A percentile compares a stretch with the other conserved stretches of the same genome.
phyloP scores from a whole-genome alignment of 73 alveolate species.

The Symbiodinium natans region DNA sequence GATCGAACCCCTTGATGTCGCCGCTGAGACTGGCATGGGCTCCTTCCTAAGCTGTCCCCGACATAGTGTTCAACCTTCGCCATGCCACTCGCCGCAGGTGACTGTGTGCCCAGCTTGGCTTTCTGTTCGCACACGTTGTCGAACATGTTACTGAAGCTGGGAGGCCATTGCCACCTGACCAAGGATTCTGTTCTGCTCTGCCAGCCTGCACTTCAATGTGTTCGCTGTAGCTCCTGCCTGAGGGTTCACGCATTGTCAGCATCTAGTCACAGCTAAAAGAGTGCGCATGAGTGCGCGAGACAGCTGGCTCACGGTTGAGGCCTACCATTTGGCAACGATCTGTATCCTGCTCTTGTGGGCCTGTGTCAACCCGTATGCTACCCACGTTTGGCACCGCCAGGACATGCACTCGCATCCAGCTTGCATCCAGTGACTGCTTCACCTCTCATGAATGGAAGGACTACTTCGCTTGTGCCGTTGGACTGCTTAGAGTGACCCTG shows the following conservation, averaged over 20 bases:
- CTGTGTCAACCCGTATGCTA: not conserved
- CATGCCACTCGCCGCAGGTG: not conserved
- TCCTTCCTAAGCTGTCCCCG: not conserved
- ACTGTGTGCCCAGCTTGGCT: not conserved
- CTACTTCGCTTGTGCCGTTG: not conserved
- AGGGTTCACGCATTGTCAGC: not conserved
- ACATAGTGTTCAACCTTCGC: not conserved
- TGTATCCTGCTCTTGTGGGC: constrained; percentile 61
- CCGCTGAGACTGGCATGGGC: not conserved
- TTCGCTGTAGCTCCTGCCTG: constrained; percentile 29
- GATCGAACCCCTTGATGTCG: not conserved
- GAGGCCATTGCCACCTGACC: no score
- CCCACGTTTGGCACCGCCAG: not conserved
- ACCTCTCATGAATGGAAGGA: no score
- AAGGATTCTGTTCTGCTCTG: constrained; percentile 79
- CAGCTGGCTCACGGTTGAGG: not conserved
- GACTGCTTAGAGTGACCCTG: not conserved
- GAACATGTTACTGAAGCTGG: no score
- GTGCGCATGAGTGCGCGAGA: not conserved
- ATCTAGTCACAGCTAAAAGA: not conserved
- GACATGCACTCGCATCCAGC: not conserved
- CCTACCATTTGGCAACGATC: constrained; percentile 32
- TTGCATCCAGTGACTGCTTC: no score
- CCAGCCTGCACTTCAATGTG: constrained; percentile 58
- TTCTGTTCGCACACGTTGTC: no score